phyloP scores from a whole-genome alignment of 1,284 basidiomycete species.

The Trichosporon sp. region DNA sequence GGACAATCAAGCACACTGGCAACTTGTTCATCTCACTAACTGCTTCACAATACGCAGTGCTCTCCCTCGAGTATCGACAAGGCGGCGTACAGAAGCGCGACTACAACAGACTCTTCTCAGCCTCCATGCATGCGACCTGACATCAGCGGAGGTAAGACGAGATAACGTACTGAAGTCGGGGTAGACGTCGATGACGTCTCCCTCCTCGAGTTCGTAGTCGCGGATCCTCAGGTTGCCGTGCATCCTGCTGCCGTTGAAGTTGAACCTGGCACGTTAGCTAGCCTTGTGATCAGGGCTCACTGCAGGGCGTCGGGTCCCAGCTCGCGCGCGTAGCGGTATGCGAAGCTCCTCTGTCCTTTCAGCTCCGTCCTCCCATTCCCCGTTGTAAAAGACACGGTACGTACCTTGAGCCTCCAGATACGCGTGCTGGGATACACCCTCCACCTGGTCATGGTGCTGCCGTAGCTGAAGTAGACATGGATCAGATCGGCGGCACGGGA shows the following conservation, averaged over 20 bases:
- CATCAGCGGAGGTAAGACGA: background rate
- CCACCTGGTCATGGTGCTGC: background rate
- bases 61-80: too few species aligned
- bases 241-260: background rate
- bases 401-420: background rate
- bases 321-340: background rate
- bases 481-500: background rate
- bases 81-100: too few species aligned
- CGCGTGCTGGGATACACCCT: background rate
- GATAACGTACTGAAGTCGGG: background rate
- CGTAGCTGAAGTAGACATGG: background rate
- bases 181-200: background rate
- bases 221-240: background rate
- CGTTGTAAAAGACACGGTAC: too few species aligned
- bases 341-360: background rate
- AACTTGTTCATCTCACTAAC: too few species aligned
- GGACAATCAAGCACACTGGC: too few species aligned
- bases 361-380: background rate
- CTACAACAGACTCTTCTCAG: background rate
- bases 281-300: background rate
- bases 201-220: background rate
- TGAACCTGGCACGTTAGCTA: background rate
- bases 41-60: too few species aligned
- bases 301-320: background rate
- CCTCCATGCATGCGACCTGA: background rate